Evolutionary conservation across 1,284 basidiomycete genomes (phyloP), one percentile per base, ranked within the genome.

Genomic region (Apiotrichum sp.): DNA sequence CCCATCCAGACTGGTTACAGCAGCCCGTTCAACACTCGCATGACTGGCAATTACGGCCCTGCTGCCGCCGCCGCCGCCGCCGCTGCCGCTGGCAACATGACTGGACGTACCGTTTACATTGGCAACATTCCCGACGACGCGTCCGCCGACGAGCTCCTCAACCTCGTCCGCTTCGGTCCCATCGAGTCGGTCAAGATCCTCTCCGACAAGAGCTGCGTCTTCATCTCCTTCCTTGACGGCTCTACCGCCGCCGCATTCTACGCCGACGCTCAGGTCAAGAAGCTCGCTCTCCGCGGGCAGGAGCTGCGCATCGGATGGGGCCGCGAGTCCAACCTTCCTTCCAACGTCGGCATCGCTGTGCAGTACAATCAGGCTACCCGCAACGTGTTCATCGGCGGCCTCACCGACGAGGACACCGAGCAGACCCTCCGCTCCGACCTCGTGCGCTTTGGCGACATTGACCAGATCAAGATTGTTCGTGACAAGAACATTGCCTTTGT

Each of bases 401-500:
- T 97, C 40, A 89, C 93, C 53, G 89, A 93, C 74, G 80, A 79
- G 47, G 84, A 86, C 77, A 93, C 89, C 0, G 93, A 97, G 78
- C 88, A 93, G 77, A 84, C 85, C 72, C 78, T 97, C 45, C 79
- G 92, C 34, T 89, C 95, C 61, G 91, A 93, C 70, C 79, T 79
- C 51, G 85, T 83, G 67, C 81, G 87, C 42, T 97, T 93, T 68
- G 93, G 93, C n/a, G 80, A 93, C 44, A 96, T 97, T 70, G 93
- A 97, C 77, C 93, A 96, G 74, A 91, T 97, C 72, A 97, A 97
- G 82, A 95, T 96, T 69, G 93, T 96, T 42, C 80, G 91, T 60
- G 93, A 97, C 80, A 96, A 96, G 82, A 93, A 93, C 70, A 96
- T 96, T 62, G 93, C 91, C 6, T 97, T 97, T 72, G 89, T 97